phyloP scores from a whole-genome alignment of 1,139 yeast genomes.

The Hyphopichia pseudoburtonii region DNA sequence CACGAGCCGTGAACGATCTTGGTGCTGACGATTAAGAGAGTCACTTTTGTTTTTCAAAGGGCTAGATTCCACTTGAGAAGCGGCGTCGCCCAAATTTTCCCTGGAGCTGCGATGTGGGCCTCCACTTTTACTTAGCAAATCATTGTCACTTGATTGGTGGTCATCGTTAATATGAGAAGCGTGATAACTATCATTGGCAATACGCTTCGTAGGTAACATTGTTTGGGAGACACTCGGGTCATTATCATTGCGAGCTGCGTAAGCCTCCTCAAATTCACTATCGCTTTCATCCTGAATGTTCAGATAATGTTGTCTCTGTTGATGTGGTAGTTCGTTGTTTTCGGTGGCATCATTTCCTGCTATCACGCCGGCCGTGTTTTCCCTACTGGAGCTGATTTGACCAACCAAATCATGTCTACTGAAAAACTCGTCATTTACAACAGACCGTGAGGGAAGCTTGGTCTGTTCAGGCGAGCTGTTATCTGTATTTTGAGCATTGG shows the following conservation, averaged over 20 bases:
- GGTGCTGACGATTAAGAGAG: neutral
- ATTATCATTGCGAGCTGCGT: neutral
- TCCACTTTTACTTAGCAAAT: conserved; percentile 44
- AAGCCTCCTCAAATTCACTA: neutral
- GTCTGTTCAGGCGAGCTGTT: neutral
- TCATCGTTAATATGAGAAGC: conserved; percentile 22
- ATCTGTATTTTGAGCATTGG: conserved; percentile 16
- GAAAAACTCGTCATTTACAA: conserved; percentile 19
- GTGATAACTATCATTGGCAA: conserved; percentile 15
- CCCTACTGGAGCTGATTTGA: conserved; percentile 13
- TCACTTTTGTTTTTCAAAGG: conserved; percentile 6
- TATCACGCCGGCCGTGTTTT: conserved; percentile 17
- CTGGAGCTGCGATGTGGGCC: conserved; percentile 36
- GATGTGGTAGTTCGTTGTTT: conserved; percentile 12
- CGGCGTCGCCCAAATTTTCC: conserved; percentile 10
- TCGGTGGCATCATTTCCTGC: conserved; percentile 27
- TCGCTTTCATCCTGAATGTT: conserved; percentile 15
- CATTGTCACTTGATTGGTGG: conserved; percentile 44
- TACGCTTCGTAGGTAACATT: too few relatives aligned
- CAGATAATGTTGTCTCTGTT: conserved; percentile 9
- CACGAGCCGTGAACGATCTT: too few relatives aligned
- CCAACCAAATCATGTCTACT: conserved; percentile 27
- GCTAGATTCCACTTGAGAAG: conserved; percentile 8
- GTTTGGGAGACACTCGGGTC: neutral
- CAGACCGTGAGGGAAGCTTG: neutral